phyloP scores from a whole-genome alignment of 2,329 filamentous ascomycete species.

The Lecanoromycetidae sp. region DNA sequence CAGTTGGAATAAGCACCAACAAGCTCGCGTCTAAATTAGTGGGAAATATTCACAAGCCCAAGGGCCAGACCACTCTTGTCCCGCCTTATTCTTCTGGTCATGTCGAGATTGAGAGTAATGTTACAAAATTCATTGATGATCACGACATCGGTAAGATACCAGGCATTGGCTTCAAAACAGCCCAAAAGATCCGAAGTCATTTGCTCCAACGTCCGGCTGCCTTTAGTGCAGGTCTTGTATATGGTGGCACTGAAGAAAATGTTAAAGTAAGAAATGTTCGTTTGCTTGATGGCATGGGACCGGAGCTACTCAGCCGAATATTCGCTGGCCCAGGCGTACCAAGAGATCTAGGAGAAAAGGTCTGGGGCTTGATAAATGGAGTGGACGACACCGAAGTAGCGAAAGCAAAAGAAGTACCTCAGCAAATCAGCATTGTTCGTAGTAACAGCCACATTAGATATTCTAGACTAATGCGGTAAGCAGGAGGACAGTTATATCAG shows the following conservation, averaged over 20 bases:
- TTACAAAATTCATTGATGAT: slow-evolving; percentile 58
- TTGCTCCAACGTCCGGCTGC: slow-evolving; percentile 38
- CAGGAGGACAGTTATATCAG: slow-evolving; percentile 72
- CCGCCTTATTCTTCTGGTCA: slow-evolving; percentile 42
- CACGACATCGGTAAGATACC: slow-evolving; percentile 72
- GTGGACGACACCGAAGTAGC: slow-evolving; percentile 65
- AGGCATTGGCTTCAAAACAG: slow-evolving; percentile 72
- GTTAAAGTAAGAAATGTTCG: slow-evolving; percentile 58
- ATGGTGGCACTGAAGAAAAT: slow-evolving; percentile 40
- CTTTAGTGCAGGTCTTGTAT: slow-evolving; percentile 34
- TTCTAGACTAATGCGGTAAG: background rate
- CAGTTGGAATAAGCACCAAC: slow-evolving; percentile 76
- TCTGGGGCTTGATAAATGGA: slow-evolving; percentile 73
- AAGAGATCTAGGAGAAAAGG: slow-evolving; percentile 55
- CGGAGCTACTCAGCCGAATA: slow-evolving; percentile 53
- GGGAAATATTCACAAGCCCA: slow-evolving; percentile 74
- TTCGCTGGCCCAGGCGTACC: slow-evolving; percentile 59
- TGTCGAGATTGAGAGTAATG: slow-evolving; percentile 33
- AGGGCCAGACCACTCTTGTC: slow-evolving; percentile 72
- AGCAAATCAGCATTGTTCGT: slow-evolving; percentile 66
- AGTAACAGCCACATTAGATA: background rate
- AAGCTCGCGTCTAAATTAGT: slow-evolving; percentile 79
- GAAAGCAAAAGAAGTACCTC: slow-evolving; percentile 57
- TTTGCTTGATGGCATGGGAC: slow-evolving; percentile 48
- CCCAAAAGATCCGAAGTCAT: slow-evolving; percentile 52